Percentiles rank a stretch among this genome's conserved stretches.
phyloP scores from a whole-genome alignment of 2,329 filamentous ascomycete genomes.

The Zymoseptoria tritici region DNA sequence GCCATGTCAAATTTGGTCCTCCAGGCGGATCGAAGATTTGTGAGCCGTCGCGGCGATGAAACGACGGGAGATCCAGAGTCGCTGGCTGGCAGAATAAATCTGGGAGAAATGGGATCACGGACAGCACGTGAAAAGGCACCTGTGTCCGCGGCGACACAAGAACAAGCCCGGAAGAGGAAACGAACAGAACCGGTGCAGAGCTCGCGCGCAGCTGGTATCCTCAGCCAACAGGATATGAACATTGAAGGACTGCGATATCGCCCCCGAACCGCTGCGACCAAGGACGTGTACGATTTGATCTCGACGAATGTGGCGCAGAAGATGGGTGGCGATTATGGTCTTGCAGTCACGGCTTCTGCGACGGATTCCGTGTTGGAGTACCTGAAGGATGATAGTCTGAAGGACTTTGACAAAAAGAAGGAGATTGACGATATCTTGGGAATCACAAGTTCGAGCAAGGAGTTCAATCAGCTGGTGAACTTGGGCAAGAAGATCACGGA shows the following conservation, averaged over 20 bases:
- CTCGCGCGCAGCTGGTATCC: conserved; percentile 64
- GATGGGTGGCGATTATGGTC: conserved; percentile 87
- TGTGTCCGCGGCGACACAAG: conserved; percentile 50
- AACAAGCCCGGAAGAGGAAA: conserved; percentile 75
- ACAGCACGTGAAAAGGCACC: conserved; percentile 73
- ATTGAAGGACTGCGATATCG: conserved; percentile 90
- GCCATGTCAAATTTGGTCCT: conserved; percentile 97
- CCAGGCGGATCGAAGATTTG: conserved; percentile 96
- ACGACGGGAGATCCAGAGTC: conserved; percentile 96
- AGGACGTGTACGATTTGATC: conserved; percentile 90
- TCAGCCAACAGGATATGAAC: conserved; percentile 75
- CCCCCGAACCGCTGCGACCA: conserved; percentile 82
- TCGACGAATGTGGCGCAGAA: conserved; percentile 81
- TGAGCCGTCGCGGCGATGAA: conserved; percentile 86
- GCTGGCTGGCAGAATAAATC: conserved; percentile 84
- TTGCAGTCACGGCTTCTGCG: conserved; percentile 85
- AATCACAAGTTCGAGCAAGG: conserved; percentile 70
- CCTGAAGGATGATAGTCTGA: conserved; percentile 89
- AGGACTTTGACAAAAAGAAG: conserved; percentile 97
- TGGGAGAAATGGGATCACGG: conserved; percentile 87
- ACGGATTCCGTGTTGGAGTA: conserved; percentile 87
- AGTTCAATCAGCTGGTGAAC: conserved; percentile 96
- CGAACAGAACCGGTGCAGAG: conserved; percentile 60
- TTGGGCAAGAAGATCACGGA: conserved; percentile 98
- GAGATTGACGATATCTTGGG: conserved; percentile 91